These are phyloP conservation scores for Paraurostyla sp. DNA, from an alignment of 73 alveolate species.

Conservation along the genomic window DNA sequence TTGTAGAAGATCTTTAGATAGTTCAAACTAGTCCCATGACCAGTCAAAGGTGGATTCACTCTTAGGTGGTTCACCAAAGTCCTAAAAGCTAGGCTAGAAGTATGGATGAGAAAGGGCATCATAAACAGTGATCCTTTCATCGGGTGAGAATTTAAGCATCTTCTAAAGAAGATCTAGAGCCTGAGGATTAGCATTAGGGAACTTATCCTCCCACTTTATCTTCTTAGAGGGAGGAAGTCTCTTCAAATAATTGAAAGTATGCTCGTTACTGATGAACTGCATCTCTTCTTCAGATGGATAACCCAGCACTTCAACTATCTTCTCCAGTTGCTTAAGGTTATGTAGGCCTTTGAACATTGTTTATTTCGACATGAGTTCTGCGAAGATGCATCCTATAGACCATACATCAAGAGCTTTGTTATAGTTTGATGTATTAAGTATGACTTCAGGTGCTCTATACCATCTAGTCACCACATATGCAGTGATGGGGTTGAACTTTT, in stretches of 20 bases:
- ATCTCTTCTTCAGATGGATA: slow-evolving; percentile 63
- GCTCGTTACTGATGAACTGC: slow-evolving; percentile 60
- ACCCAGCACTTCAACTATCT: slow-evolving; percentile 64
- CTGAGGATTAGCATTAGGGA: slow-evolving; percentile 62
- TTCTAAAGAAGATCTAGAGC: slow-evolving; percentile 80
- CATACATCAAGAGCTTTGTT: slow-evolving; percentile 83
- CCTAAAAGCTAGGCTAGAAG: slow-evolving; percentile 72
- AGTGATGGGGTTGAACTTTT: slow-evolving; percentile 60
- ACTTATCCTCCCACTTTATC: slow-evolving; percentile 42
- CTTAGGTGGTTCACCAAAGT: slow-evolving; percentile 80
- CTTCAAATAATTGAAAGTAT: slow-evolving; percentile 31
- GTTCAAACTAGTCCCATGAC: slow-evolving; percentile 79
- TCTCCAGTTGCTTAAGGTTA: slow-evolving; percentile 70
- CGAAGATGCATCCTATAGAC: slow-evolving; percentile 88
- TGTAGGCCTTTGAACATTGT: slow-evolving; percentile 74
- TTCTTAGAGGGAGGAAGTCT: slow-evolving; percentile 7
- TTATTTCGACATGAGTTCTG: slow-evolving; percentile 69
- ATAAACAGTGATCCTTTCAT: slow-evolving; percentile 73
- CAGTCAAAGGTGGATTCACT: slow-evolving; percentile 82
- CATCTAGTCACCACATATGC: slow-evolving; percentile 82
- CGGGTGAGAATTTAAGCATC: slow-evolving; percentile 86
- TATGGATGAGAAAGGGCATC: slow-evolving; percentile 83
- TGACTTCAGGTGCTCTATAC: slow-evolving; percentile 89
- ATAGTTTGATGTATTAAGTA: slow-evolving; percentile 68
- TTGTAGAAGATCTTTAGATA: slow-evolving; percentile 75